phyloP scores from a whole-genome alignment of 23 red algal species.

The Agarophyton chilense region DNA sequence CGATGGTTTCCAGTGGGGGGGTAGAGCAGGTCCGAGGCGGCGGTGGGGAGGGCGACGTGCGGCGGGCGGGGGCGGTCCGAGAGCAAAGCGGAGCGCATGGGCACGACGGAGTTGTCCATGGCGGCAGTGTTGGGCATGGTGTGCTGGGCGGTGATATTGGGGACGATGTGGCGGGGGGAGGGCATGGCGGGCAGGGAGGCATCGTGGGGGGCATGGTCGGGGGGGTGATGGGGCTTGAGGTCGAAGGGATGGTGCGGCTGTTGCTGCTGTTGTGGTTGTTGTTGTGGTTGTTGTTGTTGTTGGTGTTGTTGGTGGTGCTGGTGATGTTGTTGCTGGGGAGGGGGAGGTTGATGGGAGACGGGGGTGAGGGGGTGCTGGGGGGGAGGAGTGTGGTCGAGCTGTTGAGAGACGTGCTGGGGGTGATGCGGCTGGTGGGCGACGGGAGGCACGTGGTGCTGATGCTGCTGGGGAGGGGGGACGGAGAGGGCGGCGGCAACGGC shows the following conservation, averaged over 20 bases:
- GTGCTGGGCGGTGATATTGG: conserved; percentile 6
- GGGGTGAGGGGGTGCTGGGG: background rate
- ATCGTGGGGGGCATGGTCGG: conserved; percentile 15
- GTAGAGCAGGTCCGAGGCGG: conserved; percentile 36
- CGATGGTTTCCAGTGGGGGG: background rate
- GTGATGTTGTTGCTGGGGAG: too few relatives aligned
- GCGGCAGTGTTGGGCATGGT: conserved; percentile 18
- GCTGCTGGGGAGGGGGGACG: background rate
- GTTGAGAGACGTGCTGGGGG: conserved; percentile 38
- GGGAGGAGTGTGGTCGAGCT: conserved; percentile 19
- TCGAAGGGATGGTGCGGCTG: conserved; percentile 9
- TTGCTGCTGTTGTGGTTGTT: too few relatives aligned
- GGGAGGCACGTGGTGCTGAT: background rate
- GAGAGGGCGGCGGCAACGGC: conserved; percentile 11
- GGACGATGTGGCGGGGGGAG: conserved; percentile 36
- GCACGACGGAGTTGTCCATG: conserved; percentile 21
- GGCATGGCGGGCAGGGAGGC: conserved; percentile 20
- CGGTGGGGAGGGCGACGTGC: conserved; percentile 13
- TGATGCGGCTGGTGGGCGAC: background rate
- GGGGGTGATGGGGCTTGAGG: background rate
- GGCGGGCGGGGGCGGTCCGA: background rate
- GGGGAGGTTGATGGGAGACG: background rate
- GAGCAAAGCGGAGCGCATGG: conserved; percentile 20
- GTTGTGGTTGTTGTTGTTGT: too few relatives aligned
- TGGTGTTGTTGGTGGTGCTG: too few relatives aligned